Percentiles rank a stretch among this genome's conserved stretches.
Conservation (phyloP, 257 asterid species). For the Jacaranda copaia region DNA sequence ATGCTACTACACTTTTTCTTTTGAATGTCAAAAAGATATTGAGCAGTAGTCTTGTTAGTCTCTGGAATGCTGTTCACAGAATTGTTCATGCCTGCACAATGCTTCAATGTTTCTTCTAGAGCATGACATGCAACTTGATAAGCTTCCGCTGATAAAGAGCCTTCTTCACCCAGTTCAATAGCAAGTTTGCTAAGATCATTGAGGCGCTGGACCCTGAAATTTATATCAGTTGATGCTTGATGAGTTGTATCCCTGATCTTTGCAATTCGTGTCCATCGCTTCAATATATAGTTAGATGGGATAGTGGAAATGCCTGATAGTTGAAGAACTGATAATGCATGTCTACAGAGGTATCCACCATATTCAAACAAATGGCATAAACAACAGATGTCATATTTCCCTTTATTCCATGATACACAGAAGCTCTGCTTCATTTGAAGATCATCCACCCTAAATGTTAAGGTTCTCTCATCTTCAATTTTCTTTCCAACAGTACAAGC, state of each 20-base stretch:
- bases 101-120: conserved; percentile 47
- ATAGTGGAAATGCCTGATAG: conserved; percentile 45
- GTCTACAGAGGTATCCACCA: conserved; percentile 58
- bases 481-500: conserved; percentile 45
- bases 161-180: conserved; percentile 49
- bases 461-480: conserved; percentile 37
- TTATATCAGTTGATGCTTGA: conserved; percentile 28
- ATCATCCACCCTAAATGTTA: conserved; percentile 40
- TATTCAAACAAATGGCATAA: conserved; percentile 54
- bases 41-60: conserved; percentile 37
- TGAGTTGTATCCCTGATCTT: conserved; percentile 36
- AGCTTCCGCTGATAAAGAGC: conserved; percentile 53
- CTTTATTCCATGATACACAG: conserved; percentile 45
- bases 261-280: conserved; percentile 54
- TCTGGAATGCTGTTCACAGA: conserved; percentile 37
- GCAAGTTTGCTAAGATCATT: conserved; percentile 57
- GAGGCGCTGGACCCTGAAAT: conserved; percentile 50
- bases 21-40: conserved; percentile 29
- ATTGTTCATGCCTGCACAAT: conserved; percentile 41
- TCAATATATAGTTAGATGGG: conserved; percentile 47
- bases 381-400: conserved; percentile 37
- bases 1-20: conserved; percentile 32
- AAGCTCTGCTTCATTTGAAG: conserved; percentile 44
- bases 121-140: conserved; percentile 48
- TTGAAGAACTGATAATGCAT: conserved; percentile 52